Conservation (phyloP, 2,329 filamentous ascomycete genomes). For the Byssochlamys sp. region DNA sequence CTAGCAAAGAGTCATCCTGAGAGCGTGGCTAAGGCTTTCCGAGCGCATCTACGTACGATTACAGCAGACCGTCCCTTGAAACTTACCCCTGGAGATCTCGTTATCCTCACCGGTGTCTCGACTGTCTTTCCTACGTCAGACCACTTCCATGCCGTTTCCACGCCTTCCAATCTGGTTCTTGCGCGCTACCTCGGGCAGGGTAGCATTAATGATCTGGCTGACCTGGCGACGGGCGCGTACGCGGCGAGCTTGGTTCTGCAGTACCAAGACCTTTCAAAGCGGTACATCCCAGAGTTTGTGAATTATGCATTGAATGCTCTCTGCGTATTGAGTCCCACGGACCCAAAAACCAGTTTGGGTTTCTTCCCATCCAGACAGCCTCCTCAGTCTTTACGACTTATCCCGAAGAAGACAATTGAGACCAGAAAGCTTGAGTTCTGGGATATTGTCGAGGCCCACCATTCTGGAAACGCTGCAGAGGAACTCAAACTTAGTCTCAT, state of each 20-base stretch:
- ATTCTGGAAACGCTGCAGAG: constrained; percentile 20
- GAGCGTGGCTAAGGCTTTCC: constrained; percentile 67
- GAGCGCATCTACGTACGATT: constrained; percentile 55
- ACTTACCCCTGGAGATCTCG: constrained; percentile 59
- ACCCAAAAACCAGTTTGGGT: constrained; percentile 40
- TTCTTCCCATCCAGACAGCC: constrained; percentile 55
- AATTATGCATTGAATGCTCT: constrained; percentile 72
- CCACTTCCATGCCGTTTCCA: constrained; percentile 91
- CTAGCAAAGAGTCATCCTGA: constrained; percentile 76
- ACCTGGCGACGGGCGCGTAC: constrained; percentile 66
- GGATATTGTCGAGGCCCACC: constrained; percentile 41
- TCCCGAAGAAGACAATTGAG: constrained; percentile 18
- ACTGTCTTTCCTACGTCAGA: constrained; percentile 89
- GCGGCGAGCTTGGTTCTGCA: constrained; percentile 68
- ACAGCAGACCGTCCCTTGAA: constrained; percentile 44
- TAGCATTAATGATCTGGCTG: constrained; percentile 53
- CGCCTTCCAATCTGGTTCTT: constrained; percentile 79
- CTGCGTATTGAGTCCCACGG: constrained; percentile 52
- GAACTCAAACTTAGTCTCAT: constrained; percentile 52
- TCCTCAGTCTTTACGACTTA: constrained; percentile 43
- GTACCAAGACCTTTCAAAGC: constrained; percentile 73
- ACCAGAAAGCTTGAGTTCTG: constrained; percentile 49
- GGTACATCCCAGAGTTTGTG: constrained; percentile 80
- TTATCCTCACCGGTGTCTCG: constrained; percentile 72
- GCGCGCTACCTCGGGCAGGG: constrained; percentile 72